Conservation (phyloP, 169 alveolate genomes). For the Plasmodium vivax region DNA sequence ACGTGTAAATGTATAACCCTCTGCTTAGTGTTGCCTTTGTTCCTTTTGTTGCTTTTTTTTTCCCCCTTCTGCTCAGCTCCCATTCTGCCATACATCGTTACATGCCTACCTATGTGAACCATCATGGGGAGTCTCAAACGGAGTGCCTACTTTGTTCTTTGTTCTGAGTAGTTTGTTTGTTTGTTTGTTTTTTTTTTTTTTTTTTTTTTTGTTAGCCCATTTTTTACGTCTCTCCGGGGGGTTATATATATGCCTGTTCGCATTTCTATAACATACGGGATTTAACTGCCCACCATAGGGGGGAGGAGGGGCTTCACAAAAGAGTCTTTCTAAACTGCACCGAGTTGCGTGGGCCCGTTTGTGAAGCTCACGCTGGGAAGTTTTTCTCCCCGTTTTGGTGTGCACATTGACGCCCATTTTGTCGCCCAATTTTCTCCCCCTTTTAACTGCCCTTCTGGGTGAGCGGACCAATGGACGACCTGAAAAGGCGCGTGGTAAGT, state of each 20-base stretch:
- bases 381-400: not conserved
- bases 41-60: too few species aligned
- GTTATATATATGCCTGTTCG: not conserved
- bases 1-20: not conserved
- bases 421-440: not conserved
- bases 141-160: not conserved
- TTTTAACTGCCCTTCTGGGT: not conserved
- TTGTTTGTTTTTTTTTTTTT: too few species aligned
- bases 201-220: not conserved
- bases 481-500: slow-evolving; percentile 57
- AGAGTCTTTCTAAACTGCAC: not conserved
- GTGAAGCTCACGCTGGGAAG: not conserved
- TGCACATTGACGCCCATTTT: not conserved
- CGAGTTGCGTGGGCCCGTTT: not conserved
- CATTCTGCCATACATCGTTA: not conserved
- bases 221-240: not conserved
- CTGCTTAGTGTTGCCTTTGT: not conserved
- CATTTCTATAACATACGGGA: not conserved
- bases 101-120: not conserved
- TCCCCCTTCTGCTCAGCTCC: not conserved
- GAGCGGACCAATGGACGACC: slow-evolving; percentile 43
- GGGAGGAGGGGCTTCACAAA: not conserved
- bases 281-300: not conserved
- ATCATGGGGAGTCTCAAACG: not conserved
- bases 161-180: not conserved